A percentile compares a stretch with the other conserved stretches of the same genome.
Conservation (phyloP, 1,139 yeast genomes). For the Dujonia santamariae region DNA sequence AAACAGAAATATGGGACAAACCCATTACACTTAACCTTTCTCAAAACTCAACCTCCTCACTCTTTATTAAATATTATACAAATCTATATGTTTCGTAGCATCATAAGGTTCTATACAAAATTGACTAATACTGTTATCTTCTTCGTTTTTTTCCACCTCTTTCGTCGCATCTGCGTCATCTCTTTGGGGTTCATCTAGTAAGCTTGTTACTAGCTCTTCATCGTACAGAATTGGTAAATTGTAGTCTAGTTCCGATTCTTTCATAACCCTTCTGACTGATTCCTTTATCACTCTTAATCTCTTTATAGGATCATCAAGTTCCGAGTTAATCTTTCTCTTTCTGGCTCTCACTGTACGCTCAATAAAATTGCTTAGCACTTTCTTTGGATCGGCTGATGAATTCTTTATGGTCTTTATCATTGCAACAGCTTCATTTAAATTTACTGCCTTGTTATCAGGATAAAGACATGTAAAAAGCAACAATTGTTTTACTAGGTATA, state of each 20-base stretch:
- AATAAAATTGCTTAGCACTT: slow-evolving; percentile 15
- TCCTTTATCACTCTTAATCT: slow-evolving; percentile 3
- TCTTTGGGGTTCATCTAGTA: not conserved
- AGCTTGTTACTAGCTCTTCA: not conserved
- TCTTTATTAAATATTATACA: no score
- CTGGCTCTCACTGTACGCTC: slow-evolving; percentile 12
- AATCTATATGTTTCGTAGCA: no score
- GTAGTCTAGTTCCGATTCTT: not conserved
- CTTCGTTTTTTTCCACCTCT: no score
- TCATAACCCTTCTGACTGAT: not conserved
- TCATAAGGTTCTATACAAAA: no score
- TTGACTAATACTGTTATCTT: no score
- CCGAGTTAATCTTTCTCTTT: slow-evolving; percentile 1
- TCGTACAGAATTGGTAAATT: not conserved
- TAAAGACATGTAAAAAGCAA: slow-evolving; percentile 22
- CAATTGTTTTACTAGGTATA: slow-evolving; percentile 23
- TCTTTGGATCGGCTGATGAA: slow-evolving; percentile 12
- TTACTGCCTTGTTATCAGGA: slow-evolving; percentile 12
- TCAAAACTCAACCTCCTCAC: no score
- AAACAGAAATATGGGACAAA: no score
- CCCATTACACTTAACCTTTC: no score
- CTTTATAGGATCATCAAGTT: slow-evolving; percentile 4
- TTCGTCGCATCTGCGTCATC: no score
- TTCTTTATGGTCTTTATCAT: slow-evolving; percentile 13
- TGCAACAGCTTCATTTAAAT: slow-evolving; percentile 12